Evolutionary conservation across 345 rosid species (phyloP).

Genomic region (Erodium maritimum): DNA sequence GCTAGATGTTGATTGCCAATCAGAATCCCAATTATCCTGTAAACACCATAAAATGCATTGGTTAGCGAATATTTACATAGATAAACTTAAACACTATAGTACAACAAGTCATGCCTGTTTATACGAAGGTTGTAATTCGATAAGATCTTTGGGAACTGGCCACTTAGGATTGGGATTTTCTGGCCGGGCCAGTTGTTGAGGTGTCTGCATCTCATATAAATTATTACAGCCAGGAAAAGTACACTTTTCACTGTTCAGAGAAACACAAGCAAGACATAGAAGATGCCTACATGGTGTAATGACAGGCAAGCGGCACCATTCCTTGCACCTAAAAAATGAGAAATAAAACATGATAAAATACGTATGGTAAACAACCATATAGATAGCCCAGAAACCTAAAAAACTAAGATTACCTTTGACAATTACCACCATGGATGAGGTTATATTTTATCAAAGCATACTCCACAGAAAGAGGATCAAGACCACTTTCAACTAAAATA

Average conservation of each 20-base stretch:
- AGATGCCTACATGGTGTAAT: conserved; percentile 92
- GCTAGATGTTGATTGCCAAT: conserved; percentile 95
- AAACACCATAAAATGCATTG: conserved; percentile 12
- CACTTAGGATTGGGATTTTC: conserved; percentile 96
- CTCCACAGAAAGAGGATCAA: conserved; percentile 53
- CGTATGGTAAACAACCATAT: conserved; percentile 5
- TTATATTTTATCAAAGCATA: conserved; percentile 49
- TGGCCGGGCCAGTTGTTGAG: conserved; percentile 60
- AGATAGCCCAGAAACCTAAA: conserved; percentile 4
- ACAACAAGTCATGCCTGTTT: conserved; percentile 46
- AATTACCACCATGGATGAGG: conserved; percentile 74
- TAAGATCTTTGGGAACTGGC: conserved; percentile 96
- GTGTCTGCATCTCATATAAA: conserved; percentile 82
- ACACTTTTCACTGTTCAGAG: conserved; percentile 66
- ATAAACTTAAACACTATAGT: conserved; percentile 1
- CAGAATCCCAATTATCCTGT: conserved; percentile 97
- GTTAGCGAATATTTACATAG: conserved; percentile 6
- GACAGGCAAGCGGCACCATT: conserved; percentile 94
- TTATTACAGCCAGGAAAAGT: conserved; percentile 57
- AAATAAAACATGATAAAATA: conserved; percentile 1
- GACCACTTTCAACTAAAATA: conserved; percentile 44
- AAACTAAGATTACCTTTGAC: conserved; percentile 48
- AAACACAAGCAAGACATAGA: conserved; percentile 77
- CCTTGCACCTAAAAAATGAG: conserved; percentile 53
- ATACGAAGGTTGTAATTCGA: conserved; percentile 93